Conservation (phyloP, 1,284 basidiomycete species). For the Apiotrichum montevideense region DNA sequence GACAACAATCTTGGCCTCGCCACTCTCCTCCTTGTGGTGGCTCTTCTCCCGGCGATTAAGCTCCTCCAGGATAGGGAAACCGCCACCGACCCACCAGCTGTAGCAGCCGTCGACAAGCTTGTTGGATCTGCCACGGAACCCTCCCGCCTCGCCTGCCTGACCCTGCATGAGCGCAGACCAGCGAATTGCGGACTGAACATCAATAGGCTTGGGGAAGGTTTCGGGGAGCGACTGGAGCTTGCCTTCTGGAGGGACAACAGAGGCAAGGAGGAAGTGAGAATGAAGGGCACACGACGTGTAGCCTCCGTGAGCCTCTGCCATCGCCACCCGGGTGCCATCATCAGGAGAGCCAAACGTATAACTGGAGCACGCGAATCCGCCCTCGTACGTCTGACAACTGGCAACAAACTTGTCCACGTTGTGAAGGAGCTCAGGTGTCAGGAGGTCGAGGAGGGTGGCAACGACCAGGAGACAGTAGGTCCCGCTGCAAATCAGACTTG, state of each 20-base stretch:
- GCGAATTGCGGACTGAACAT: slow-evolving; percentile 60
- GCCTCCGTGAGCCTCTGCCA: slow-evolving; percentile 91
- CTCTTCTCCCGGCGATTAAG: slow-evolving; percentile 48
- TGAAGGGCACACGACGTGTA: slow-evolving; percentile 92
- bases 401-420: slow-evolving; percentile 51
- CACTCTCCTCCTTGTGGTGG: slow-evolving; percentile 3
- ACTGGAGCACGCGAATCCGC: slow-evolving; percentile 82
- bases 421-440: slow-evolving; percentile 76
- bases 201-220: slow-evolving; percentile 50
- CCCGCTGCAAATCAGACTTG: slow-evolving; percentile 51
- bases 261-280: slow-evolving; percentile 65
- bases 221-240: slow-evolving; percentile 13
- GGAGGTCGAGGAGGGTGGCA: slow-evolving; percentile 66
- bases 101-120: slow-evolving; percentile 99
- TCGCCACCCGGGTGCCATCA: slow-evolving; percentile 49
- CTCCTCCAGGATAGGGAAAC: slow-evolving; percentile 71
- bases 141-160: slow-evolving; percentile 72
- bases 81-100: slow-evolving; percentile 95
- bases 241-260: slow-evolving; percentile 11
- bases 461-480: slow-evolving; percentile 69
- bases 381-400: slow-evolving; percentile 92
- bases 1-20: slow-evolving; percentile 7
- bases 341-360: slow-evolving; percentile 29
- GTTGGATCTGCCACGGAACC: slow-evolving; percentile 89
- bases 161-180: slow-evolving; percentile 91